Conservation (phyloP, 192 early-diverging fungal genomes). For the Backusella sp. region DNA sequence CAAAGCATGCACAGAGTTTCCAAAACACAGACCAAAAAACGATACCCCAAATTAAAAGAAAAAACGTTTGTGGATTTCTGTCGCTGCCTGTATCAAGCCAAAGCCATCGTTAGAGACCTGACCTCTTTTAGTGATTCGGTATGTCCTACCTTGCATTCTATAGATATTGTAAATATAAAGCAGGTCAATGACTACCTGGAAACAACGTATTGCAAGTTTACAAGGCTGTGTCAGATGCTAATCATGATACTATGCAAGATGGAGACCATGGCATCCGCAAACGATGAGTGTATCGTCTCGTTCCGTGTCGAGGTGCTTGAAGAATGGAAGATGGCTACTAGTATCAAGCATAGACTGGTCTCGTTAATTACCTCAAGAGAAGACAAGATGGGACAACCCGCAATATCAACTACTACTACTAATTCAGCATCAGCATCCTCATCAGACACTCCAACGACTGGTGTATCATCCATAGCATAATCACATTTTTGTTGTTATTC, state of each 20-base stretch:
- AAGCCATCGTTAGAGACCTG: constrained; percentile 25
- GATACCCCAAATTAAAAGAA: constrained; percentile 8
- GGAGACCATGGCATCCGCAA: neutral
- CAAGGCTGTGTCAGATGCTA: constrained; percentile 24
- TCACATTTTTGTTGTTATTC: neutral
- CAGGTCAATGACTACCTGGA: constrained; percentile 23
- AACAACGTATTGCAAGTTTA: constrained; percentile 25
- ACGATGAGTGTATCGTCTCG: constrained; percentile 20
- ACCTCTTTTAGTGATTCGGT: constrained; percentile 20
- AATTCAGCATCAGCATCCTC: neutral
- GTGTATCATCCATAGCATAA: constrained; percentile 1
- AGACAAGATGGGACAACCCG: neutral
- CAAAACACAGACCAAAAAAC: neutral
- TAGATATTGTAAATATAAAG: neutral
- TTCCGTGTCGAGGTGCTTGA: constrained; percentile 24
- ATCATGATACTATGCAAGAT: constrained; percentile 24
- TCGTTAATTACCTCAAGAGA: neutral
- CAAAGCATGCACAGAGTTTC: neutral
- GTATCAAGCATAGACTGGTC: constrained; percentile 15
- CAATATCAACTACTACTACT: neutral
- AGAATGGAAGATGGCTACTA: constrained; percentile 20
- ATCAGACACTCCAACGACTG: neutral
- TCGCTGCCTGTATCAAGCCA: constrained; percentile 30
- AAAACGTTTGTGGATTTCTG: constrained; percentile 24
- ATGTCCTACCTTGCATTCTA: constrained; percentile 10